Conservation (phyloP, 371 early-diverging fungal genomes). For the Apophysomyces elegans region DNA sequence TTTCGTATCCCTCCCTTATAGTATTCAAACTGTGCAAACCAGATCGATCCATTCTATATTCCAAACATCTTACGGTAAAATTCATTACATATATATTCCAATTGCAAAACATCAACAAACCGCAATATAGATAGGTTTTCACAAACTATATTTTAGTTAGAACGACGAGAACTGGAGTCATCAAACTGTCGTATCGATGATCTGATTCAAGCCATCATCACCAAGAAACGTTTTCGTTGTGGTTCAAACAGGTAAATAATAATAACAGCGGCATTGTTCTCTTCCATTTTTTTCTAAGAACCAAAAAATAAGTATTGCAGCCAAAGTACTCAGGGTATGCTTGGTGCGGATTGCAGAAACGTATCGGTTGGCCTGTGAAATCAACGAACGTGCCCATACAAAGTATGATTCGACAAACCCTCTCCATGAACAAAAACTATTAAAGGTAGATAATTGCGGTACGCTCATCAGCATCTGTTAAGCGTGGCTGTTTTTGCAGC, state of each 20-base stretch:
- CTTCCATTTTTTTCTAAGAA: slow-evolving; percentile 4
- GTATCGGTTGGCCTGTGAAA: slow-evolving; percentile 56
- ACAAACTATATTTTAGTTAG: slow-evolving; percentile 37
- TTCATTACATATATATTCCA: background rate
- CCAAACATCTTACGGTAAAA: slow-evolving; percentile 51
- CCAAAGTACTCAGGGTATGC: slow-evolving; percentile 56
- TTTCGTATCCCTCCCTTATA: slow-evolving; percentile 4
- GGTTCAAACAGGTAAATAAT: slow-evolving; percentile 36
- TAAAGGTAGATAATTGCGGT: slow-evolving; percentile 45
- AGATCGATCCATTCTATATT: slow-evolving; percentile 62
- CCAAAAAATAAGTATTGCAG: slow-evolving; percentile 50
- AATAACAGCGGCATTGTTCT: background rate
- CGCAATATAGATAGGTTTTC: background rate
- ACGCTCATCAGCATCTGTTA: background rate
- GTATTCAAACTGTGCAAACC: background rate
- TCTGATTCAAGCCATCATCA: slow-evolving; percentile 44
- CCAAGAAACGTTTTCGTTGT: slow-evolving; percentile 56
- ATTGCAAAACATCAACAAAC: background rate
- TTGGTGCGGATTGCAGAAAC: slow-evolving; percentile 57
- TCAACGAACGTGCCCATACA: slow-evolving; percentile 69
- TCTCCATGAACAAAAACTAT: slow-evolving; percentile 68
- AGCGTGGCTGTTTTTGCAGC: slow-evolving; percentile 29
- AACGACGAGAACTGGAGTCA: slow-evolving; percentile 55
- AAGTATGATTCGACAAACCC: slow-evolving; percentile 67
- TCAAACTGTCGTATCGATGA: slow-evolving; percentile 39